Base-by-base conservation (phyloP, 129 eudicot species). In the Escallonia rubra region DNA sequence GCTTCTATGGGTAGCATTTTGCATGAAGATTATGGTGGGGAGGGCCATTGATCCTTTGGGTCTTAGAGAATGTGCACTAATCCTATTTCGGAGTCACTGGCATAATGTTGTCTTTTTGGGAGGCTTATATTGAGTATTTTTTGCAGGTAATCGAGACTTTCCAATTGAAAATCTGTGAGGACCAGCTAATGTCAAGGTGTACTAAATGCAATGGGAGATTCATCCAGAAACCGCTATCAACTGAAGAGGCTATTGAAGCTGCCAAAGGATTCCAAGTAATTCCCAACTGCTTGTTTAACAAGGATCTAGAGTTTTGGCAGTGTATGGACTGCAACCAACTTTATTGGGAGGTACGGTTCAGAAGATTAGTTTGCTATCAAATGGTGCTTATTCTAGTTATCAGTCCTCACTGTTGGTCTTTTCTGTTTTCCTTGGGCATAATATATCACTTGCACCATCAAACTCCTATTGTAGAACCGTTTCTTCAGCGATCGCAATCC, bases 321-420 rank as follows among this genome's bases (percentile, higher is more conserved):
- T 93, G 98, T 81, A 93, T 67, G 70, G 95, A 93, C 76, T 93
- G 96, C 90, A 74, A 89, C 76, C 95, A 93, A 72, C 95, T 93
- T 50, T 89, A 93, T 65, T 93, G 98, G 98, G 98, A 93, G 96
- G 98, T 89, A 82, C 6, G 38, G 51, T 48, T 66, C 53, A 57
- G 46, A n/a, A 16, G 14, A 14, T 41, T 34, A 2, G 6, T 11
- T 60, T 60, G 13, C 43, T 6, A 10, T 40, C 7, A 5, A 43
- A 61, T 64, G 15, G 41, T 41, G 8, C 4, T 57, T 13, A 44
- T 65, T 10, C 12, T 12, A 15, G 59, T 52, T 23, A 23, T 23
- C 34, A 23, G 34, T 23, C 34, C 34, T 23, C 34, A 23, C 34
- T 9, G 5, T 10, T 52, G n/a, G 12, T 52, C 4, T 52, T 6